These are phyloP conservation scores for Apiospora marii DNA, from an alignment of 2,329 filamentous ascomycete genomes.

Conservation along the genomic window DNA sequence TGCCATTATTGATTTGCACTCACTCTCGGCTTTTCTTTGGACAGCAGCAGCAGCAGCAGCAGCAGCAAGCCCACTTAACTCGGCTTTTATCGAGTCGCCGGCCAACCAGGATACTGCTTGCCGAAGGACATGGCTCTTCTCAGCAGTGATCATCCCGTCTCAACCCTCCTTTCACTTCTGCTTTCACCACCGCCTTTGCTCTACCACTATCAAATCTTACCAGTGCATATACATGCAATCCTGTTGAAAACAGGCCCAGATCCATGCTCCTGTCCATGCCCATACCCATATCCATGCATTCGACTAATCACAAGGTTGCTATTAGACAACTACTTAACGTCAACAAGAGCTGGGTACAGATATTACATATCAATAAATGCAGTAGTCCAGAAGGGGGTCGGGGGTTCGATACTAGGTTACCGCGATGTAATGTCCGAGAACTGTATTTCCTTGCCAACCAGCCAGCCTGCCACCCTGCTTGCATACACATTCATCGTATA, in stretches of 20 bases:
- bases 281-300: neutral
- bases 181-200: neutral
- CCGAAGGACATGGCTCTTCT: neutral
- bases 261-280: neutral
- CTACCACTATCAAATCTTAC: no score
- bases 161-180: neutral
- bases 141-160: slow-evolving; percentile 6
- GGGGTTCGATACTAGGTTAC: neutral
- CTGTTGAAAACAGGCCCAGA: neutral
- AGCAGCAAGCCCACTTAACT: neutral
- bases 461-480: neutral
- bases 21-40: slow-evolving; percentile 11
- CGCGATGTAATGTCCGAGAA: neutral
- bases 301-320: neutral
- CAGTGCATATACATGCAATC: no score
- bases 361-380: neutral
- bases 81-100: slow-evolving; percentile 6
- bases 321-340: neutral
- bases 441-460: neutral
- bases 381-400: no score
- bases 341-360: neutral
- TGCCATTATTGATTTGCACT: neutral
- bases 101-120: neutral
- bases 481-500: no score
- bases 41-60: neutral